phyloP scores from a whole-genome alignment of 192 early-diverging fungal genomes.

The Dissophora ornata region DNA sequence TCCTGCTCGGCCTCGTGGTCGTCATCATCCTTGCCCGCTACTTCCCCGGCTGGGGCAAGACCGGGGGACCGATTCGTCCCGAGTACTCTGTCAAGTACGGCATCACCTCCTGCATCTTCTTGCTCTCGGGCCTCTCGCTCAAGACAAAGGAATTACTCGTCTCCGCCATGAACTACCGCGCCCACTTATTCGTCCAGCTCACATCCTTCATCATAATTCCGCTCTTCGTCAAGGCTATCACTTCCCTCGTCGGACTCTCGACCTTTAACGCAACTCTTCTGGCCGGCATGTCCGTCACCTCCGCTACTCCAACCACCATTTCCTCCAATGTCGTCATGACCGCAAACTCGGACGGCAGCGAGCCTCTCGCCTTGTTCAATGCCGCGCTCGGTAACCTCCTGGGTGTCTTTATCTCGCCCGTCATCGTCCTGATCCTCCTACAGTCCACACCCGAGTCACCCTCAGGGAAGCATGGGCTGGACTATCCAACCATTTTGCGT shows the following conservation, averaged over 20 bases:
- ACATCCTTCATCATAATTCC: conserved; percentile 71
- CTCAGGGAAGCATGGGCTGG: conserved; percentile 46
- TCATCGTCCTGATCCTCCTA: conserved; percentile 40
- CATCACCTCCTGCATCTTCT: conserved; percentile 70
- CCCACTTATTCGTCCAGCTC: conserved; percentile 71
- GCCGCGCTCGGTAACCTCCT: conserved; percentile 78
- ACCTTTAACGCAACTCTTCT: conserved; percentile 65
- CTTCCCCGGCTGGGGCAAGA: conserved; percentile 69
- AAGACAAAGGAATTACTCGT: conserved; percentile 66
- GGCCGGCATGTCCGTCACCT: conserved; percentile 73
- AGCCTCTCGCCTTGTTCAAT: conserved; percentile 73
- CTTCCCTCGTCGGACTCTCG: conserved; percentile 60
- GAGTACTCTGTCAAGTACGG: conserved; percentile 78
- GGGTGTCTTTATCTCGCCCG: conserved; percentile 55
- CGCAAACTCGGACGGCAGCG: conserved; percentile 72
- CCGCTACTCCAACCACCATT: conserved; percentile 76
- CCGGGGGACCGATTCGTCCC: conserved; percentile 58
- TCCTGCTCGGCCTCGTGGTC: conserved; percentile 69
- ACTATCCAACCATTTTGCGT: conserved; percentile 63
- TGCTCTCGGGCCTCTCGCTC: conserved; percentile 71
- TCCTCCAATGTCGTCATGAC: conserved; percentile 86
- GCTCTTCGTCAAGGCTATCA: conserved; percentile 68
- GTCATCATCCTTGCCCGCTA: conserved; percentile 72
- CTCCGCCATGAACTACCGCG: conserved; percentile 64
- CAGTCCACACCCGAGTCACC: conserved; percentile 22